phyloP scores from a whole-genome alignment of 108 stramenopile species.

The Nitzschia putrida region DNA sequence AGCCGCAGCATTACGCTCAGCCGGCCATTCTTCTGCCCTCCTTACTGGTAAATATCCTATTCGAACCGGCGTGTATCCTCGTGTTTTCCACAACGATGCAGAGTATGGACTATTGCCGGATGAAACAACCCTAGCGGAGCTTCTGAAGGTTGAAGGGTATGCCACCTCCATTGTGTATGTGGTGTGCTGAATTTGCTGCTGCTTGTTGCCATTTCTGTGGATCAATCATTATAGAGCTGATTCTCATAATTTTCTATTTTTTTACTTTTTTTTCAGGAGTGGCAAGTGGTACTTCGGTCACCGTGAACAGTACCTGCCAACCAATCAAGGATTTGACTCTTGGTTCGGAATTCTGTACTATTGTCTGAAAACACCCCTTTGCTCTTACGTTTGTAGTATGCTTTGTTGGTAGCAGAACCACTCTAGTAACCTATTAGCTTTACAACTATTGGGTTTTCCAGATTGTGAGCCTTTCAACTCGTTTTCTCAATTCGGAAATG shows the following conservation, averaged over 20 bases:
- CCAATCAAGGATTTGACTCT: slow-evolving; percentile 76
- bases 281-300: slow-evolving; percentile 87
- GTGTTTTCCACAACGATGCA: slow-evolving; percentile 64
- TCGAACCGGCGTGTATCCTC: slow-evolving; percentile 64
- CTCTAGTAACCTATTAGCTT: too few relatives aligned
- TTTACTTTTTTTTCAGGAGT: not conserved
- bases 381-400: too few relatives aligned
- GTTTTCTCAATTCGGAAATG: too few relatives aligned
- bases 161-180: slow-evolving; percentile 58
- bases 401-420: too few relatives aligned
- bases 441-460: too few relatives aligned
- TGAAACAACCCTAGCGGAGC: slow-evolving; percentile 64
- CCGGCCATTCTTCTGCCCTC: slow-evolving; percentile 59
- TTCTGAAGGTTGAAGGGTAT: slow-evolving; percentile 59
- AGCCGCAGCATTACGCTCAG: slow-evolving; percentile 66
- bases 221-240: too few relatives aligned
- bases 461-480: too few relatives aligned
- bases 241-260: too few relatives aligned
- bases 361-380: too few relatives aligned
- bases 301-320: slow-evolving; percentile 52
- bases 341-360: slow-evolving; percentile 82
- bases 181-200: too few relatives aligned
- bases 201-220: too few relatives aligned
- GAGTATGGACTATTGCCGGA: slow-evolving; percentile 54
- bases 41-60: slow-evolving; percentile 71